Base-by-base conservation (phyloP, 1,139 yeast genomes). In the Hyphopichia khmerensis region DNA sequence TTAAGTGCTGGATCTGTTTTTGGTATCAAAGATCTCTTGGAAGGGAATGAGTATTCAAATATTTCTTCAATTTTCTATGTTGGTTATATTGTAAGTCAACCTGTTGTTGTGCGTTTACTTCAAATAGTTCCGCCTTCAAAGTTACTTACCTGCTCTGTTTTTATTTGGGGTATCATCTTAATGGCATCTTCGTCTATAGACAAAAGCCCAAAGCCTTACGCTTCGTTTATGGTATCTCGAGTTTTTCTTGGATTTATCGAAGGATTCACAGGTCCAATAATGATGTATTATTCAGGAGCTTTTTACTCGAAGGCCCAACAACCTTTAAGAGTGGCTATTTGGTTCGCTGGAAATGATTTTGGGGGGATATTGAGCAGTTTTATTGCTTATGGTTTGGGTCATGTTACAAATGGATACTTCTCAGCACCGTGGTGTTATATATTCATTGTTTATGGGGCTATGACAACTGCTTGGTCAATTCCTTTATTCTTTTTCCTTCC, bases 331-430 rank as follows among this genome's bases (percentile, higher is more conserved):
- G 64, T 72, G 40, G 67, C 68, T 30, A 55, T 69, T 46, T 80
- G 79, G 82, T 75, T 75, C 48, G 69, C 75, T 16, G 72, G 69
- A 50, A 68, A 74, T 46, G 84, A 83, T 26, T 51, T 77, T 15
- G 83, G 83, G 45, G 64, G 70, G 11, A 65, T 79, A 16, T 45
- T 79, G 16, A 84, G 84, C 33, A 78, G 80, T 40, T 67, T 75
- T 3, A 71, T 81, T 49, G 80, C 83, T 1, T 77, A 76, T 47
- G 79, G 80, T 35, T 55, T 72, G 5, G 67, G 47, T 19, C 47
- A 44, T 26, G 42, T 44, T 24, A 29, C 7, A 10, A 14, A 13
- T 29, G 13, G 41, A 37, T 21, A 21, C 10, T 14, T 27, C 15
- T 7, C 42, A 13, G 36, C 21, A 2, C 36, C 45, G 3, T 44